These are phyloP conservation scores for Lactuca sativa DNA, from an alignment of 129 eudicot species.

Conservation along the genomic window DNA sequence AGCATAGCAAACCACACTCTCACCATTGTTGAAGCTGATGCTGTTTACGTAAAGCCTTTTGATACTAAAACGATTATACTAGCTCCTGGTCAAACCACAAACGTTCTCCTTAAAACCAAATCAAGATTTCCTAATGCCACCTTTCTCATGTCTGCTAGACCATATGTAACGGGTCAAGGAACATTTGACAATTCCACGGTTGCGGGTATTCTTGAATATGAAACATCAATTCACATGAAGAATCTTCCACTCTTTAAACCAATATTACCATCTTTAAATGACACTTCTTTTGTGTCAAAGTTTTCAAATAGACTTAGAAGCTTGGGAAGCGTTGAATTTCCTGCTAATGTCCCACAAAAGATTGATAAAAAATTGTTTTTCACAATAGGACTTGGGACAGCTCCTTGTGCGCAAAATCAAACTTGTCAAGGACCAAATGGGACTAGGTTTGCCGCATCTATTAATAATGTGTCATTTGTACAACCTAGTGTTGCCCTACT, in stretches of 20 bases:
- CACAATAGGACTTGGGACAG: constrained; percentile 35
- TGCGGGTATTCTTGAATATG: constrained; percentile 33
- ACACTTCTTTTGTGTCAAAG: constrained; percentile 27
- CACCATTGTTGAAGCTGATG: constrained; percentile 33
- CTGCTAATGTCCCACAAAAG: constrained; percentile 31
- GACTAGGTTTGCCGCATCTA: constrained; percentile 25
- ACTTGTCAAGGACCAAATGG: constrained; percentile 38
- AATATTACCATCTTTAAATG: constrained; percentile 19
- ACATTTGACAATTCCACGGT: constrained; percentile 25
- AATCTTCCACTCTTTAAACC: constrained; percentile 25
- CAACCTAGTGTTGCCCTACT: constrained; percentile 31
- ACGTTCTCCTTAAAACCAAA: constrained; percentile 47
- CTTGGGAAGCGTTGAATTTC: constrained; percentile 22
- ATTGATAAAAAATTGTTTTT: constrained; percentile 33
- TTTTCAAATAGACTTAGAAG: constrained; percentile 24
- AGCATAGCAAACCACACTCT: constrained; percentile 32
- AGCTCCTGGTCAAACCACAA: constrained; percentile 59
- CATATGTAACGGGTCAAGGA: constrained; percentile 26
- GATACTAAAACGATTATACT: constrained; percentile 39
- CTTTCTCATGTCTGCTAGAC: constrained; percentile 12
- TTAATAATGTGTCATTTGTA: constrained; percentile 36
- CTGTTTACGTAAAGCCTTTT: constrained; percentile 23
- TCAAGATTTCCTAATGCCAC: constrained; percentile 33
- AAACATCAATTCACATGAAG: neutral
- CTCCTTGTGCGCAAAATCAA: constrained; percentile 22